phyloP scores from a whole-genome alignment of 2,329 filamentous ascomycete genomes.

The Apiospora malaysiana region DNA sequence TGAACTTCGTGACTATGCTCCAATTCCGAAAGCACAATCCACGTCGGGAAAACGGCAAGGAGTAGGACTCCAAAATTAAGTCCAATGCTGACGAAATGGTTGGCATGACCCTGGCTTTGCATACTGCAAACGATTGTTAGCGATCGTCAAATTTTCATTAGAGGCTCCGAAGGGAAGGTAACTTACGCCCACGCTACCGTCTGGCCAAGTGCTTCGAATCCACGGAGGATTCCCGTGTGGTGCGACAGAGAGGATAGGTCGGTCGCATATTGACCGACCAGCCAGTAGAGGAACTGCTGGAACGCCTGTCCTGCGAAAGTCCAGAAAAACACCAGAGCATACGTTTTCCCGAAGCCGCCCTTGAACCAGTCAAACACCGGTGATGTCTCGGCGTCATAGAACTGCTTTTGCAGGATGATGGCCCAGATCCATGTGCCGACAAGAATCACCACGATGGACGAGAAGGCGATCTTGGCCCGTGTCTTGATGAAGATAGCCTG shows the following conservation, averaged over 20 bases:
- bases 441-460: constrained; percentile 34
- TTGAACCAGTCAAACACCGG: constrained; percentile 41
- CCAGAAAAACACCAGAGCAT: constrained; percentile 39
- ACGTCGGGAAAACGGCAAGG: constrained; percentile 37
- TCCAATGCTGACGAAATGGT: constrained; percentile 41
- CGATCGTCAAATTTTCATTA: not conserved
- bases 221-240: constrained; percentile 39
- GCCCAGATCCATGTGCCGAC: constrained; percentile 42
- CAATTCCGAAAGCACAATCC: constrained; percentile 39
- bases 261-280: constrained; percentile 40
- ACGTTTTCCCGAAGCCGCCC: constrained; percentile 36
- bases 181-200: constrained; percentile 41
- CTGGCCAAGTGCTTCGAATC: constrained; percentile 40
- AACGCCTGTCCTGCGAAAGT: constrained; percentile 39
- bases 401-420: constrained; percentile 38
- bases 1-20: constrained; percentile 37
- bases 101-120: constrained; percentile 40
- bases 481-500: constrained; percentile 38
- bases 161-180: not conserved
- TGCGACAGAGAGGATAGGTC: constrained; percentile 39
- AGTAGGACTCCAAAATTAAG: constrained; percentile 40
- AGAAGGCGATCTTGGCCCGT: constrained; percentile 35
- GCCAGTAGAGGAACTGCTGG: constrained; percentile 42
- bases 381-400: constrained; percentile 34
- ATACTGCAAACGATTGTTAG: constrained; percentile 29